Percentiles rank a stretch among this genome's conserved stretches.
These are phyloP conservation scores for Trapa bicornis DNA, from an alignment of 345 rosid species.

Conservation along the genomic window DNA sequence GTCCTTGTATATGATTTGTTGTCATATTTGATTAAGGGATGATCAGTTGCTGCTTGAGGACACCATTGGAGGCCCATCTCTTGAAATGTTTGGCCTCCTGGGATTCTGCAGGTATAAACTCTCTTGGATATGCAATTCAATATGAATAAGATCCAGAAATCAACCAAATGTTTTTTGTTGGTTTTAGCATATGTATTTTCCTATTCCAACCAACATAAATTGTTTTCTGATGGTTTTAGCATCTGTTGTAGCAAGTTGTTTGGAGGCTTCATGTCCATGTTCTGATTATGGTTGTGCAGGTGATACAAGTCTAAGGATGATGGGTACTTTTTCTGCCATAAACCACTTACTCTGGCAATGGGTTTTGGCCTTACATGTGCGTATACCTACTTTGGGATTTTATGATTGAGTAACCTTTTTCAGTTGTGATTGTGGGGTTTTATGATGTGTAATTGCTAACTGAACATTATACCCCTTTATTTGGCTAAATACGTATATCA, in stretches of 20 bases:
- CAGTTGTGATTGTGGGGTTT: neutral
- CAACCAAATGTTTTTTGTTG: too few species aligned
- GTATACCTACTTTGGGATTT: neutral
- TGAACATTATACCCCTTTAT: neutral
- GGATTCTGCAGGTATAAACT: conserved; percentile 1
- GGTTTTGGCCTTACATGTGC: neutral
- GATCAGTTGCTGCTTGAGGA: neutral
- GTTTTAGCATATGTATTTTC: too few species aligned
- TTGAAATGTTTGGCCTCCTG: neutral
- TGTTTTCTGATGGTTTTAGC: neutral
- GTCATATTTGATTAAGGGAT: neutral
- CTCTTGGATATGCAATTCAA: too few species aligned
- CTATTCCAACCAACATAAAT: too few species aligned
- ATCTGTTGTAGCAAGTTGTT: neutral
- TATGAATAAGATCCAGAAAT: too few species aligned
- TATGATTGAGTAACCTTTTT: neutral
- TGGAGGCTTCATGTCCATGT: neutral
- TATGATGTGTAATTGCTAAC: neutral
- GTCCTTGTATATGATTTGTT: conserved; percentile 5
- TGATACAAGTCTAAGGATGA: conserved; percentile 16
- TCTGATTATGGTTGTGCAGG: conserved; percentile 24
- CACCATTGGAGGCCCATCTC: neutral
- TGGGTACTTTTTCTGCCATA: neutral
- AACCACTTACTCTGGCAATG: neutral
- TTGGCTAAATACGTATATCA: neutral